Conservation (phyloP, 495 filamentous ascomycete genomes). For the Tuber melanosporum region DNA sequence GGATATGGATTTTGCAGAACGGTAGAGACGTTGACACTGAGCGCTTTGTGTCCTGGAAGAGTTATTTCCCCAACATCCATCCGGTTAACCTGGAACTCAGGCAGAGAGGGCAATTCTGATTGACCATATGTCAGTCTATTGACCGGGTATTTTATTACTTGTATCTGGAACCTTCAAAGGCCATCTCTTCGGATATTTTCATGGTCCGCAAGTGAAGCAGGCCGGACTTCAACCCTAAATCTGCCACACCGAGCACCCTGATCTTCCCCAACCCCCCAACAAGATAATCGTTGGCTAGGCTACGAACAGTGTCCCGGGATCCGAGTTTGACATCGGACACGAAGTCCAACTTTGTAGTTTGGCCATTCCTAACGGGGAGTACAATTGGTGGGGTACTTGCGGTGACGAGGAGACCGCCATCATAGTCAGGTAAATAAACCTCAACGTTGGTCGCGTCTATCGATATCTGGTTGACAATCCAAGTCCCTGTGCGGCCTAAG, state of each 20-base stretch:
- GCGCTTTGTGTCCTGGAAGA: conserved; percentile 51
- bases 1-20: conserved; percentile 66
- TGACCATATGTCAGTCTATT: conserved; percentile 26
- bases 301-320: conserved; percentile 67
- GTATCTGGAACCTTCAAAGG: conserved; percentile 62
- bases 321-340: conserved; percentile 67
- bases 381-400: conserved; percentile 66
- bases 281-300: conserved; percentile 82
- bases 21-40: conserved; percentile 71
- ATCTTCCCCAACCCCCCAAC: conserved; percentile 65
- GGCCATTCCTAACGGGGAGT: conserved; percentile 67
- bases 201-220: conserved; percentile 70
- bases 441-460: conserved; percentile 62
- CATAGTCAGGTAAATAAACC: conserved; percentile 79
- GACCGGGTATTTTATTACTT: conserved; percentile 23
- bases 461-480: conserved; percentile 68
- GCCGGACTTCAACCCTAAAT: conserved; percentile 66
- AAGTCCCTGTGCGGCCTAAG: conserved; percentile 70
- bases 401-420: conserved; percentile 66
- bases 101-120: conserved; percentile 64
- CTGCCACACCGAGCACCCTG: conserved; percentile 61
- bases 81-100: conserved; percentile 66
- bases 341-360: conserved; percentile 69
- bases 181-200: conserved; percentile 59
- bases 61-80: conserved; percentile 68